Conservation (phyloP, 768 basidiomycete species). For the Panaeolus papilionaceus region DNA sequence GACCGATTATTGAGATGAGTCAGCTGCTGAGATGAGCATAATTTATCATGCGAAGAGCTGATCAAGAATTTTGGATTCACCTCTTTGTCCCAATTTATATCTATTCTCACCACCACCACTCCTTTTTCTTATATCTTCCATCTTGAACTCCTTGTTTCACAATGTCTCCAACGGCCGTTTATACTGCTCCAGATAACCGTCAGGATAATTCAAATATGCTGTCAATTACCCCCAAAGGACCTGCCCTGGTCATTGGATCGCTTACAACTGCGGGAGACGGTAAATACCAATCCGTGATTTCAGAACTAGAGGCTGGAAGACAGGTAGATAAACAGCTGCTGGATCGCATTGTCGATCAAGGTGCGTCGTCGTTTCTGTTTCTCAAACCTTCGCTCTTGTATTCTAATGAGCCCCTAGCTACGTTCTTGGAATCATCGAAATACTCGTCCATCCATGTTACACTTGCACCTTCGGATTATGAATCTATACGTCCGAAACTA, state of each 20-base stretch:
- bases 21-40: slow-evolving; percentile 9
- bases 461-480: slow-evolving; percentile 70
- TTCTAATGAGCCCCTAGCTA: slow-evolving; percentile 49
- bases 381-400: neutral
- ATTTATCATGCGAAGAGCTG: slow-evolving; percentile 19
- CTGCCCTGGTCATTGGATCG: slow-evolving; percentile 79
- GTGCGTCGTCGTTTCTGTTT: slow-evolving; percentile 46
- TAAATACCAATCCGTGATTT: slow-evolving; percentile 74
- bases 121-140: slow-evolving; percentile 13
- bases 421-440: slow-evolving; percentile 53
- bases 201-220: slow-evolving; percentile 26
- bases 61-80: slow-evolving; percentile 15
- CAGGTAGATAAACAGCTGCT: slow-evolving; percentile 81
- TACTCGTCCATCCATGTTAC: slow-evolving; percentile 74
- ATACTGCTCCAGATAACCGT: slow-evolving; percentile 32
- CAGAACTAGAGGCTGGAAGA: slow-evolving; percentile 58
- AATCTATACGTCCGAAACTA: slow-evolving; percentile 56
- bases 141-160: slow-evolving; percentile 15
- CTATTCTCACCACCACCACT: slow-evolving; percentile 3
- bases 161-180: slow-evolving; percentile 73
- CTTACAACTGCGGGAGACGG: slow-evolving; percentile 81
- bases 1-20: slow-evolving; percentile 1
- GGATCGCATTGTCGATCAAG: slow-evolving; percentile 82
- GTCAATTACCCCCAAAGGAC: slow-evolving; percentile 43
- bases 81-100: neutral